Evolutionary conservation across 371 early-diverging fungal species (phyloP), one percentile per base, ranked within the genome.

Genomic region (Apophysomyces trapeziformis): DNA sequence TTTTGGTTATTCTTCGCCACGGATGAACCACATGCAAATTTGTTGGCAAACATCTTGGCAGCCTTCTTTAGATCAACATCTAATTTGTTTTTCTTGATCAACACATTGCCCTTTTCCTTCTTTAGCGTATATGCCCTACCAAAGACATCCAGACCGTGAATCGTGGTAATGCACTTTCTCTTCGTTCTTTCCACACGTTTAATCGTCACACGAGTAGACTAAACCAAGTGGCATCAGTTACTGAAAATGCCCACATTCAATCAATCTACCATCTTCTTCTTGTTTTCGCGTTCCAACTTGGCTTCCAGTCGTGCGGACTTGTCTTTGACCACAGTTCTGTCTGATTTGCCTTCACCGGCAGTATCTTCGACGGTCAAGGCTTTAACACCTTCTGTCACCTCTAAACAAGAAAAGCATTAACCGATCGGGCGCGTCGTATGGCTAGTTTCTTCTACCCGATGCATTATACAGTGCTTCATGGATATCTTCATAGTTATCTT

Each of bases 51-150:
- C 74, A 87, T 77, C 76, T 98, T 98, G 69, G 96, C 93, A 4
- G 94, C 95, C 76, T 95, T 95, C 73, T 96, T 97, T 71, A 98
- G 79, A 68, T 96, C 97, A 47, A 97, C 90, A 61, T 88, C 93
- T 93, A 38, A 37, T 36, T 14, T 14, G 36, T 41, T 61, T 35
- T 39, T 65, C 36, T n/a, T 38, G 14, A 43, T 44, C 36, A 44
- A 39, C 36, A 60, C 38, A 39, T 68, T 57, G 18, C n/a, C 36
- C 26, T 14, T 26, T 18, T 35, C 14, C 12, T 54, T 13, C 38
- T 16, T 18, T 18, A 44, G n/a, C 5, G 26, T 74, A 26, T 26
- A 26, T 26, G 32, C 32, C 68, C 63, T 80, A 85, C 88, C 90
- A 82, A 93, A 95, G 37, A 86, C 72, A 71, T 95, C 92, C 72